phyloP scores from a whole-genome alignment of 78 protist species.

The Pigoraptor vietnamica region DNA sequence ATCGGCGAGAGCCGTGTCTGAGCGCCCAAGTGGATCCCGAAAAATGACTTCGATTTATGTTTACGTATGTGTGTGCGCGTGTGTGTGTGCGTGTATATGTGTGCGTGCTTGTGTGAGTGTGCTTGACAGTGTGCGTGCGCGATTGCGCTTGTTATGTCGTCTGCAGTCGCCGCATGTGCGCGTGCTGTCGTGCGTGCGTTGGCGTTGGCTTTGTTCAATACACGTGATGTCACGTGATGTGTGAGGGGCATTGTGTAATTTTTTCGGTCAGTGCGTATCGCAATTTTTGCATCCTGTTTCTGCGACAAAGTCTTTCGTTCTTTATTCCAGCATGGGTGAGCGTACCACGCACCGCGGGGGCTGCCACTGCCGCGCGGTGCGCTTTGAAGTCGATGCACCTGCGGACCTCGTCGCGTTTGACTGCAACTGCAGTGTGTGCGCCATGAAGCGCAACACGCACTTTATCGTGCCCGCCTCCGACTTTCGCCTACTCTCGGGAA shows the following conservation, averaged over 20 bases:
- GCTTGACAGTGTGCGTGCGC: too few species aligned
- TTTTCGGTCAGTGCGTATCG: too few species aligned
- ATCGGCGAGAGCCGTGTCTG: background rate
- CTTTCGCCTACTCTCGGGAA: background rate
- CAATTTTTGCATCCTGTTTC: background rate
- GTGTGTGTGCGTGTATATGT: too few species aligned
- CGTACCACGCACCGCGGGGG: background rate
- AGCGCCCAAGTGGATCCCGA: background rate
- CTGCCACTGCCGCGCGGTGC: slow-evolving; percentile 35
- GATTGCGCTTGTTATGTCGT: too few species aligned
- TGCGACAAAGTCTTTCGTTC: background rate
- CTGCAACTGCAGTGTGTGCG: slow-evolving; percentile 35
- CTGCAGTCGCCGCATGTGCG: too few species aligned
- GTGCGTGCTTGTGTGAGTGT: too few species aligned
- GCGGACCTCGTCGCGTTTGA: background rate
- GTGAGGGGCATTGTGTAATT: too few species aligned
- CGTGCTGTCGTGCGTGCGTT: too few species aligned
- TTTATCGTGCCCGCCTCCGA: slow-evolving; percentile 13
- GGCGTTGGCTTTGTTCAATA: too few species aligned
- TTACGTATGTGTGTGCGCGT: too few species aligned
- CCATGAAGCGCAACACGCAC: slow-evolving; percentile 24
- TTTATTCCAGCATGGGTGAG: background rate
- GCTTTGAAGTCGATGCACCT: background rate
- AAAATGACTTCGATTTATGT: too few species aligned
- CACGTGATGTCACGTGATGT: too few species aligned